Base-by-base conservation (phyloP, 768 basidiomycete genomes). In the Podaxis mareebaensis region DNA sequence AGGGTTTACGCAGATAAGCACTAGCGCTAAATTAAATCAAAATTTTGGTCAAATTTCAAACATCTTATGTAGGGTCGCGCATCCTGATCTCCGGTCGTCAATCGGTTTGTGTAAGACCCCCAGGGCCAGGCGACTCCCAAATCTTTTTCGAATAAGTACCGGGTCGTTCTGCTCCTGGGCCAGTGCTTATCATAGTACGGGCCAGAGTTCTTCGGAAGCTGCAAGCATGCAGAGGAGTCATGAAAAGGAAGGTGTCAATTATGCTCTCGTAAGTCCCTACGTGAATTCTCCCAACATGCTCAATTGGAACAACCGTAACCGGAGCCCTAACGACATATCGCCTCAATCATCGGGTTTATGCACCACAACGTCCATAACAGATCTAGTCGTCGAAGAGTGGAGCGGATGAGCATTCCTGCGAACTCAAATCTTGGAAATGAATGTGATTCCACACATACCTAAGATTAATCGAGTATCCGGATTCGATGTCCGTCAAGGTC, bases 301-400 rank as follows among this genome's bases (percentile, higher is more conserved):
- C 33, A 10, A 33, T 10, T 33, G 33, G 33, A 33, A 33, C 33
- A 33, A 33, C 33, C 33, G 44, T 3, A 6, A 46, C 20, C 44
- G 44, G 44, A 46, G 44, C 44, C 33, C 33, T 33, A 10, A 10
- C 33, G 33, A 33, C 33, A 33, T 24, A 28, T 51, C 20, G 10
- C 30, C 40, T 67, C 53, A 76, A 65, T 72, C 70, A 54, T 71
- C 72, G 22, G 77, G 76, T 66, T 91, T 87, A 65, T 90, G 88
- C 3, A 92, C 84, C 8, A 91, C 90, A 48, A 92, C 75, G 70
- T 92, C 90, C 76, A 92, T 81, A 3, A 90, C 88, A 28, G 88
- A 87, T 71, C 91, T 92, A 65, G 2, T 39, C 20, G 26, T 11
- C 53, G 24, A 22, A 53, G 36, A 10, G 51, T 26, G 30, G 2